These are phyloP conservation scores for Bruguiera hainesii DNA, from an alignment of 441 rosid genomes.

Conservation along the genomic window DNA sequence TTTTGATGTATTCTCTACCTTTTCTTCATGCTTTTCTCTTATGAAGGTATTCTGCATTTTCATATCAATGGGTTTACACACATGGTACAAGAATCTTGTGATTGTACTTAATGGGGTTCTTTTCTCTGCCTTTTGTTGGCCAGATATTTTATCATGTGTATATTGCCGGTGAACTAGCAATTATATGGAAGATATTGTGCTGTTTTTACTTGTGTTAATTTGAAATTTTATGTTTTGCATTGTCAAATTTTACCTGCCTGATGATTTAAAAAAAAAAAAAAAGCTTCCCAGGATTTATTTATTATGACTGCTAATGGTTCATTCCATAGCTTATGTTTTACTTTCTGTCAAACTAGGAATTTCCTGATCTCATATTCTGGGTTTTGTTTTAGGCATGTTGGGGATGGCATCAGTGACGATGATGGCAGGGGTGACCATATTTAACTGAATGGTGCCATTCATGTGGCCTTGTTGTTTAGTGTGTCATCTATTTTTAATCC, in stretches of 20 bases:
- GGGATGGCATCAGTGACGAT: slow-evolving; percentile 53
- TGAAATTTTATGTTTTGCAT: background rate
- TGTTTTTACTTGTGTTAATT: background rate
- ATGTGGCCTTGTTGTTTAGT: slow-evolving; percentile 26
- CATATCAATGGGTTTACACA: background rate
- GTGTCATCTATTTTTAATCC: slow-evolving; percentile 26
- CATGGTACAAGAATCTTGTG: no score
- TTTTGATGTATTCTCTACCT: background rate
- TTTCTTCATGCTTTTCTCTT: background rate
- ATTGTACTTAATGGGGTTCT: no score
- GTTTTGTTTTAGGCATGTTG: slow-evolving; percentile 49
- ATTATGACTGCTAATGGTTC: background rate
- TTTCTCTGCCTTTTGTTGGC: background rate
- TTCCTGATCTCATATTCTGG: background rate
- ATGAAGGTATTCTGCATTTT: background rate
- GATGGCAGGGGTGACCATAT: slow-evolving; percentile 49
- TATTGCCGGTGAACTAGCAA: background rate
- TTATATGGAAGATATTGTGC: background rate
- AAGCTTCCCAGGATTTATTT: background rate
- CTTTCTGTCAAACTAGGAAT: background rate
- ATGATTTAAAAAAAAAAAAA: no score
- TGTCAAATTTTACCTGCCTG: background rate
- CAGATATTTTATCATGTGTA: background rate
- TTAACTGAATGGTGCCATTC: slow-evolving; percentile 22
- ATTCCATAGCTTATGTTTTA: background rate